Conservation (phyloP, 441 rosid genomes). For the Populus hybrid region DNA sequence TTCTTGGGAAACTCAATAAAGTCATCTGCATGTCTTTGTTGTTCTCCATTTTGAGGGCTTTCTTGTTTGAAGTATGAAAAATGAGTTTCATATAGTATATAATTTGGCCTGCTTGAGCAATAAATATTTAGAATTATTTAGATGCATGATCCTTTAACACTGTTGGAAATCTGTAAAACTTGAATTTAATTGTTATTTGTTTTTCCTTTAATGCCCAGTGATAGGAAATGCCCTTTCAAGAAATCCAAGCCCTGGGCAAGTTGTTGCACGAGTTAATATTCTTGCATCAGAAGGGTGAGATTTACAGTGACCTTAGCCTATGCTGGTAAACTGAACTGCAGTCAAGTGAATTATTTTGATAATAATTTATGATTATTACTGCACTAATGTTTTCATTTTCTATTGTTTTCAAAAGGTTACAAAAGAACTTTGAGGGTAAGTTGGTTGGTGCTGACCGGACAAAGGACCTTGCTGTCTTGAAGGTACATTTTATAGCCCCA, state of each 20-base stretch:
- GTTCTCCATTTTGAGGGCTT: background rate
- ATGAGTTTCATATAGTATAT: background rate
- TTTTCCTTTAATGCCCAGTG: slow-evolving; percentile 36
- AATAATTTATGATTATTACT: background rate
- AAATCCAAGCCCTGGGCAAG: slow-evolving; percentile 72
- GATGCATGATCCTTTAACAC: background rate
- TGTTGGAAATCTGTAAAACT: slow-evolving; percentile 10
- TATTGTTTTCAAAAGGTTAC: slow-evolving; percentile 51
- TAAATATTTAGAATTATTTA: background rate
- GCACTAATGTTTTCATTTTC: slow-evolving; percentile 15
- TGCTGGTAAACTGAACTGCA: slow-evolving; percentile 25
- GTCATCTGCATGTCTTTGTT: background rate
- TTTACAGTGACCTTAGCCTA: slow-evolving; percentile 27
- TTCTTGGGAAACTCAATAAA: background rate
- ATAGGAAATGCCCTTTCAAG: slow-evolving; percentile 90
- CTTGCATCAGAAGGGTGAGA: slow-evolving; percentile 89
- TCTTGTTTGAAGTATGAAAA: background rate
- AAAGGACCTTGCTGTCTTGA: slow-evolving; percentile 94
- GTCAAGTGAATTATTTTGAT: background rate
- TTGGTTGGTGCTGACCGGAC: slow-evolving; percentile 87
- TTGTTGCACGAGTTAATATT: slow-evolving; percentile 89
- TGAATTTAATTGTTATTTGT: background rate
- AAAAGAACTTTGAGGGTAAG: slow-evolving; percentile 88
- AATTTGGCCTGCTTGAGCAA: background rate
- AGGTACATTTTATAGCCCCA: slow-evolving; percentile 34